These are phyloP conservation scores for Verticillium zaregamsianum DNA, from an alignment of 2,329 filamentous ascomycete species.

Conservation along the genomic window DNA sequence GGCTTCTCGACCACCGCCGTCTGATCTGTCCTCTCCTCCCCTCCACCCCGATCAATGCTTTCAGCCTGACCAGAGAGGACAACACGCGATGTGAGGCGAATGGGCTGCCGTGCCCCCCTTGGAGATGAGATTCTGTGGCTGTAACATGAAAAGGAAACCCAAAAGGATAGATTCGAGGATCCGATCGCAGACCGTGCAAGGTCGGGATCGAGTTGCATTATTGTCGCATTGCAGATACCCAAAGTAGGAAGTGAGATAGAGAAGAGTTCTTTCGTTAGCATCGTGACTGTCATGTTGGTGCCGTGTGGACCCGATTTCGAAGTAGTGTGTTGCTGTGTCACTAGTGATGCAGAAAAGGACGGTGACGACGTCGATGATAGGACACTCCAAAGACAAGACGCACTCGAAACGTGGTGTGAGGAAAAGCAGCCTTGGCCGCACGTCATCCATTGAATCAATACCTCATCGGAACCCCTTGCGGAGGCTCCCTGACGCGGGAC, in stretches of 20 bases:
- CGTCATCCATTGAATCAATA: not conserved
- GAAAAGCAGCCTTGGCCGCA: not conserved
- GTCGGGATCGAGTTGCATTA: not conserved
- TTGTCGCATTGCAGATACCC: not conserved
- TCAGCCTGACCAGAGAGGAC: not conserved
- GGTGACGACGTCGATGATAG: too few species aligned
- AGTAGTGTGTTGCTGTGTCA: too few species aligned
- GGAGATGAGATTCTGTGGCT: not conserved
- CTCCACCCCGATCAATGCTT: too few species aligned
- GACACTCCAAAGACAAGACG: not conserved
- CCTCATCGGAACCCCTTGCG: not conserved
- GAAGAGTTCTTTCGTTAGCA: too few species aligned
- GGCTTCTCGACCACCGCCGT: constrained; percentile 20
- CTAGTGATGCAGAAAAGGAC: too few species aligned
- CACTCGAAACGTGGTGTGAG: not conserved
- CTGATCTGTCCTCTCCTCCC: not conserved
- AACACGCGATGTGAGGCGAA: not conserved
- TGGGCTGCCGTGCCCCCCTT: too few species aligned
- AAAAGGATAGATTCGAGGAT: not conserved
- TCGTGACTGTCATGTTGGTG: too few species aligned
- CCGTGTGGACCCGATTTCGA: too few species aligned
- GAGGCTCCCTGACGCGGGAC: not conserved
- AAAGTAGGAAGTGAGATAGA: not conserved
- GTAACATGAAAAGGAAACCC: not conserved
- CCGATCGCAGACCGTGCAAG: not conserved